These are phyloP conservation scores for Kwoniella europaea DNA, from an alignment of 768 basidiomycete genomes.

Conservation along the genomic window DNA sequence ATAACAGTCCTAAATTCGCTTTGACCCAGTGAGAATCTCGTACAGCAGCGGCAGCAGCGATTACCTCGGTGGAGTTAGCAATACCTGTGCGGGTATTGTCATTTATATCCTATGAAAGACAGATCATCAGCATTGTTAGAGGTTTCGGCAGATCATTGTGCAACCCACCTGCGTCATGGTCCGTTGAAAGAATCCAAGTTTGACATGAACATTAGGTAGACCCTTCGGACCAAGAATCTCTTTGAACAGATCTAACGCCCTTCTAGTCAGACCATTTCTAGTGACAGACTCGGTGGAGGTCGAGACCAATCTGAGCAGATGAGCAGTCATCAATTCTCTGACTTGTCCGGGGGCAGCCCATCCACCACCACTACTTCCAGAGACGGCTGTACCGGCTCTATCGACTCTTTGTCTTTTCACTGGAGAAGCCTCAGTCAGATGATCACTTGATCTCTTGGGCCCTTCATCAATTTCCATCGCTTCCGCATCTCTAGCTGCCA, in stretches of 20 bases:
- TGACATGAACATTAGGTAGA: constrained; percentile 90
- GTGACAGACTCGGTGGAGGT: constrained; percentile 60
- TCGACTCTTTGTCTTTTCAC: constrained; percentile 56
- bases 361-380: constrained; percentile 51
- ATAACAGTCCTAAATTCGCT: constrained; percentile 72
- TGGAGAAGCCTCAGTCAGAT: constrained; percentile 32
- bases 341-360: constrained; percentile 81
- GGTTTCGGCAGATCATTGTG: background rate
- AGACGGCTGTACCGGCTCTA: constrained; percentile 57
- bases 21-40: constrained; percentile 83
- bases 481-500: constrained; percentile 50
- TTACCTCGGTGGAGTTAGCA: constrained; percentile 80
- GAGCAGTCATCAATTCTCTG: constrained; percentile 91
- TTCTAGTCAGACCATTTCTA: constrained; percentile 56
- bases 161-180: constrained; percentile 75
- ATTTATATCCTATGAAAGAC: constrained; percentile 68
- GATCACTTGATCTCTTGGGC: constrained; percentile 27
- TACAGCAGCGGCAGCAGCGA: constrained; percentile 81
- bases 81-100: constrained; percentile 73
- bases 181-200: constrained; percentile 84
- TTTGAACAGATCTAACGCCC: constrained; percentile 65
- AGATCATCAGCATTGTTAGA: background rate
- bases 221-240: constrained; percentile 79
- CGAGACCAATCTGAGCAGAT: constrained; percentile 88
- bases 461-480: constrained; percentile 64